Evolutionary conservation across 1,284 basidiomycete genomes (phyloP), one percentile per base, ranked within the genome.

Genomic region (Volvariella volvacea): DNA sequence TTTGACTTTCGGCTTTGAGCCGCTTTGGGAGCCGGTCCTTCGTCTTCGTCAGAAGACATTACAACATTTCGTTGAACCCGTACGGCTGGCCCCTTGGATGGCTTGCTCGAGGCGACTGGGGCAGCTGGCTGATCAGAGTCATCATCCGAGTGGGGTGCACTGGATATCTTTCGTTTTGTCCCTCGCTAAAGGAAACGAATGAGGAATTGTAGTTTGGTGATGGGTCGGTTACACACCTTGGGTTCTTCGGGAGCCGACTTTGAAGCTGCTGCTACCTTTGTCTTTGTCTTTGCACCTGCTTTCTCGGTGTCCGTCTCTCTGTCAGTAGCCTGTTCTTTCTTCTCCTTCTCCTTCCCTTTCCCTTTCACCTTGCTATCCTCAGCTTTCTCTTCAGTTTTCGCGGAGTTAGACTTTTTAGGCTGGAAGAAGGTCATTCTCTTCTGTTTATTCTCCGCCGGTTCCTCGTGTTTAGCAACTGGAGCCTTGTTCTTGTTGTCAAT

Each of bases 31-130:
- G 49, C 28, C 39, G 43, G 55, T 20, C 58, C 62, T 15, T 67
- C 67, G 4, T 66, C 66, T 30, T 83, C 80, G 8, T 81, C 77
- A 42, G 84, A 80, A 0, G 80, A 82, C 12, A 80, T 39, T 10
- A 81, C 54, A 10, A 71, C 65, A 4, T 67, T 68, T 46, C 69
- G 76, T 54, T 71, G 71, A 36, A 74, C 50, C 20, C 61, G 61
- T 38, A 54, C 30, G 7, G 49, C 43, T 15, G 51, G 47, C 37
- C 53, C 53, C 22, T 52, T 53, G 9, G 49, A 49, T 2, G 39
- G 16, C 6, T 21, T 22, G 19, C 15, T 2, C n/a, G 33, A 19
- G 15, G 22, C 14, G n/a, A n/a, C n/a, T 6, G 44, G 14, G n/a
- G 8, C 30, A 19, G 39, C 36, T 2, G 39, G 25, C 14, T 21